Evolutionary conservation across 768 basidiomycete genomes (phyloP), one percentile per base, ranked within the genome.

Genomic region (Boletus barrowsii): DNA sequence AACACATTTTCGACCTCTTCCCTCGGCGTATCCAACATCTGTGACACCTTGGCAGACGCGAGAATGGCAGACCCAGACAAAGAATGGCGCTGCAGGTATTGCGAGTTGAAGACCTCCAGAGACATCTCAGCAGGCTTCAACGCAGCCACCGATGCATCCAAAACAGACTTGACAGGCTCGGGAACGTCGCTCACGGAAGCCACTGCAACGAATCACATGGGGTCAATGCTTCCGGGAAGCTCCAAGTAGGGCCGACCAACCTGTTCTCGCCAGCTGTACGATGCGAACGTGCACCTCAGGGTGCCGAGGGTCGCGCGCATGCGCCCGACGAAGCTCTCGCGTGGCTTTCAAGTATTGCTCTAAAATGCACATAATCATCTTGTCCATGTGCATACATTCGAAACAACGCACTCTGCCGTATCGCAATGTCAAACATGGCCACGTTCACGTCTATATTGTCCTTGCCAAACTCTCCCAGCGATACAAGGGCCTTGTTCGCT

Each of bases 341-440:
- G 83, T 68, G 0, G 94, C 94, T 61, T 92, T 90, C 35, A 95
- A 72, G 55, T 85, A 83, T 68, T 92, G 91, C 66, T 83, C 94
- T 94, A 58, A 14, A 20, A 22, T n/a, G 17, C 42, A 29, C 7
- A 46, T 58, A 4, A 60, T 30, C 15, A 24, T 8, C 26, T 15
- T 30, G 3, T 29, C 49, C 10, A 33, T 10, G 17, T 18, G 11
- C 30, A 24, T 10, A 6, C 39, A 30, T 33, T 20, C 26, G n/a
- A 24, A 49, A 44, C 0, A 35, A 61, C 42, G 75, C 85, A 95
- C 94, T 84, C 64, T 88, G 80, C 55, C 91, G 81, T 45, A 90
- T 78, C 29, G 88, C 83, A 18, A 98, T 88, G 64, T 97, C 93
- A 64, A 89, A 96, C 6, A 77, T 75, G 1, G 79, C 77, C 46